Conservation (phyloP, 768 basidiomycete species). For the Leccinum uliginosum region DNA sequence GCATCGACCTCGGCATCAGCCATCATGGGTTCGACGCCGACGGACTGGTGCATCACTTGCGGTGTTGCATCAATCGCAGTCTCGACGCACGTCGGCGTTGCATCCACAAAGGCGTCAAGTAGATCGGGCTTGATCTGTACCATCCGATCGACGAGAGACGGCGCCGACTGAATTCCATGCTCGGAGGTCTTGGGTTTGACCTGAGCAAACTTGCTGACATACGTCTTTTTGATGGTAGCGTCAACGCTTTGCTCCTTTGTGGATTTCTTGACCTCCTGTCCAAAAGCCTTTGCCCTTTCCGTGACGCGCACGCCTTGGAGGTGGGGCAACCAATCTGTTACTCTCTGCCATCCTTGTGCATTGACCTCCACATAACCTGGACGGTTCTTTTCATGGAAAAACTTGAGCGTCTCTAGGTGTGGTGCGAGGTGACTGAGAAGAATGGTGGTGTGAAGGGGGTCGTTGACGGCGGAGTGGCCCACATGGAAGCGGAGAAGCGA, state of each 20-base stretch:
- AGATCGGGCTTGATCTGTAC: constrained; percentile 39
- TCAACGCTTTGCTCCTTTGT: constrained; percentile 45
- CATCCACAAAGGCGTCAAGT: constrained; percentile 46
- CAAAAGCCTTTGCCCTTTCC: constrained; percentile 48
- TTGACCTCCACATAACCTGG: constrained; percentile 64
- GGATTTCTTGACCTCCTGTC: constrained; percentile 16
- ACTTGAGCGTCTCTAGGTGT: constrained; percentile 61
- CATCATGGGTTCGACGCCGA: constrained; percentile 26
- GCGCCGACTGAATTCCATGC: constrained; percentile 35
- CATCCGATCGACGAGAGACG: constrained; percentile 33
- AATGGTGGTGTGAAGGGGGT: constrained; percentile 67
- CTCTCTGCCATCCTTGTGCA: constrained; percentile 64
- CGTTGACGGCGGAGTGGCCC: constrained; percentile 68
- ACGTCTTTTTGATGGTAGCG: constrained; percentile 42
- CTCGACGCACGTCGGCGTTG: constrained; percentile 44
- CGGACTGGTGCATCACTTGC: constrained; percentile 28
- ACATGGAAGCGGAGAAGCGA: constrained; percentile 69
- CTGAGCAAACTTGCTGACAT: constrained; percentile 38
- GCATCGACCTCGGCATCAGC: constrained; percentile 35
- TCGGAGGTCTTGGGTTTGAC: constrained; percentile 36
- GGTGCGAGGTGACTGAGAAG: constrained; percentile 78
- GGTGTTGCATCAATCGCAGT: constrained; percentile 44
- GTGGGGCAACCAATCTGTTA: constrained; percentile 66
- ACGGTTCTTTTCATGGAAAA: constrained; percentile 77
- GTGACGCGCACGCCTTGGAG: constrained; percentile 60